Conservation (phyloP, 2,329 filamentous ascomycete species). For the Rhynchosporium graminicola region DNA sequence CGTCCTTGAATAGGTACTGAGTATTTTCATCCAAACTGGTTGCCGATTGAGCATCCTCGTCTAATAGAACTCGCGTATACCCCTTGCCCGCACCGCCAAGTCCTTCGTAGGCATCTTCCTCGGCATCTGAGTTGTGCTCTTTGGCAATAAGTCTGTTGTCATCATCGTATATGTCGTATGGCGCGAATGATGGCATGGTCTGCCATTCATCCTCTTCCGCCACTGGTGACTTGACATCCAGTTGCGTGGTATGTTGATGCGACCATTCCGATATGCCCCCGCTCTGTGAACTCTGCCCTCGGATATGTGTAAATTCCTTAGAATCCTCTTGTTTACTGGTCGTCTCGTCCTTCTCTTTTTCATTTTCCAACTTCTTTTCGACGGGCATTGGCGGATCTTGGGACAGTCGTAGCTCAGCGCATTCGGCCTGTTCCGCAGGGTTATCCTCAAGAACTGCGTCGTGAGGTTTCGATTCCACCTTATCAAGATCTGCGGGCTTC, state of each 20-base stretch:
- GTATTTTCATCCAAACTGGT: conserved; percentile 98
- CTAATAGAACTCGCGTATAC: conserved; percentile 91
- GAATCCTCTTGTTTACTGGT: conserved; percentile 8
- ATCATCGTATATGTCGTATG: conserved; percentile 95
- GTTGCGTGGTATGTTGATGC: conserved; percentile 70
- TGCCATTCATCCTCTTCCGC: conserved; percentile 80
- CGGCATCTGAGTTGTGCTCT: conserved; percentile 70
- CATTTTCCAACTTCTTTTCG: not conserved
- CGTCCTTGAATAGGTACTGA: conserved; percentile 86
- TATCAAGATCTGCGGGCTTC: conserved; percentile 18
- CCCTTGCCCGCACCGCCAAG: conserved; percentile 90
- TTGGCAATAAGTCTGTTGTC: conserved; percentile 83
- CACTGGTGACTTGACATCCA: conserved; percentile 51
- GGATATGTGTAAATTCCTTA: conserved; percentile 26
- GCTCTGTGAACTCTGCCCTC: conserved; percentile 29
- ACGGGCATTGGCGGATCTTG: conserved; percentile 5
- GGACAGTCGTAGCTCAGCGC: conserved; percentile 16
- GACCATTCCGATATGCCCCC: conserved; percentile 75
- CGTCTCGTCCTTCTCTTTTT: conserved; percentile 13
- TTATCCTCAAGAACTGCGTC: conserved; percentile 10
- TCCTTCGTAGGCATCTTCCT: conserved; percentile 69
- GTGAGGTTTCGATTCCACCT: not conserved
- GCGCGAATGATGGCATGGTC: conserved; percentile 88
- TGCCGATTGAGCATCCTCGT: conserved; percentile 90
- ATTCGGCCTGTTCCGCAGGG: conserved; percentile 1